Evolutionary conservation across 1,284 basidiomycete genomes (phyloP), one percentile per base, ranked within the genome.

Genomic region (Trametes versicolor): DNA sequence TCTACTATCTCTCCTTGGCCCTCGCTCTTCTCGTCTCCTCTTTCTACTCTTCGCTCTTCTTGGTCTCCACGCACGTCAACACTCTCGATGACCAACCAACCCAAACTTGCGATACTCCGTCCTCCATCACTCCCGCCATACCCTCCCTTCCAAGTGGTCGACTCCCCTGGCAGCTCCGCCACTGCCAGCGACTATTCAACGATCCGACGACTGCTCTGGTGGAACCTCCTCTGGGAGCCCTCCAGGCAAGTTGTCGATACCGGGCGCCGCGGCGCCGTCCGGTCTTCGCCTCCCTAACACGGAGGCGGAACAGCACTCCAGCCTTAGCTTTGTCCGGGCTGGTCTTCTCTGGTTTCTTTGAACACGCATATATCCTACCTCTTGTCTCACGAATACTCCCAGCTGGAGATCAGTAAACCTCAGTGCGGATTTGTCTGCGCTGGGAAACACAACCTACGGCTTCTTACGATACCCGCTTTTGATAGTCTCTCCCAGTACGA

Each of bases 171-270:
- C 51, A 54, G 51, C 21, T 48, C 51, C 19, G 41, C 36, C 50
- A 7, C 45, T 47, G 9, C 39, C 41, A 32, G n/a, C 29, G 57
- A 36, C 29, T 36, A 36, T 21, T 29, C 48, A 50, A 49, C 37
- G 34, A 41, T 43, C 53, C 23, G 53, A 17, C 53, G 53, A 55
- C 53, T 55, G 39, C 37, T 55, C 53, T 55, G 23, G 17, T 7
- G 4, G 50, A 6, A 6, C 25, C 48, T 29, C 48, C 32, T 32
- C 29, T 19, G 12, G 37, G 52, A 19, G 25, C 23, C 12, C 39
- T 21, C 25, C 23, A 29, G 32, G 39, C 53, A 36, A 43, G 53
- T 55, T 39, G 52, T 27, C 52, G n/a, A 34, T 9, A 56, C 54
- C 47, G 45, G 50, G 29, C 50, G 50, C 50, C 19, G 50, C 50